Evolutionary conservation across 1,284 basidiomycete genomes (phyloP), one percentile per base, ranked within the genome.

Genomic region (Moesziomyces sp.): DNA sequence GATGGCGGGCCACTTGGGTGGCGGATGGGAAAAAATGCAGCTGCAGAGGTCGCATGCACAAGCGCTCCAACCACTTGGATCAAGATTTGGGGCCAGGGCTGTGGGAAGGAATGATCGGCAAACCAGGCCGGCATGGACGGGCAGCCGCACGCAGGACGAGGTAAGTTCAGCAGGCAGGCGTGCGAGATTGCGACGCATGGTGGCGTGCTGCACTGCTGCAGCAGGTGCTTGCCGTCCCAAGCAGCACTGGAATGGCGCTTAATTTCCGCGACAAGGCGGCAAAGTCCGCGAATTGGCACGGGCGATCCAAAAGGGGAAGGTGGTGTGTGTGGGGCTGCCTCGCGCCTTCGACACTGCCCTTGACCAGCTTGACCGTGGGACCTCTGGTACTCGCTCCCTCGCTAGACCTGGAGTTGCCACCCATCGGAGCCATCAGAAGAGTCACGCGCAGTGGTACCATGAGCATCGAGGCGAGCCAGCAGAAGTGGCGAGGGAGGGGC

Each of bases 61-160:
- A 35, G 54, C 49, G 49, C 49, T 47, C 44, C 46, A 52, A 52
- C 47, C 28, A 13, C 52, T 50, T 47, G 59, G 52, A 46, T 62
- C 47, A 18, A 26, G 49, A 57, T 19, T 34, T 40, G 46, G 28
- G 46, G 51, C 19, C 44, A 64, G 50, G 55, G 51, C 40, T 46
- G 52, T 58, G 61, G 61, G 61, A 58, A 64, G 46, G 21, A 19
- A n/a, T 30, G 62, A 58, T 53, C 55, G 56, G 34, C 59, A 26
- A 21, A n/a, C 28, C 43, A 21, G 30, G 28, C 6, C 42, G 19
- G 11, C 26, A 19, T 19, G 18, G 19, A 10, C 30, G n/a, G 24
- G 16, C 38, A 51, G 50, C 23, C 26, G 14, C 30, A 26, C 19
- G 19, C n/a, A 4, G 18, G 38, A 40, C 28, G 46, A n/a, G 28